These are phyloP conservation scores for Macadamia integrifolia DNA, from an alignment of 164 flowering plant species.

Conservation along the genomic window DNA sequence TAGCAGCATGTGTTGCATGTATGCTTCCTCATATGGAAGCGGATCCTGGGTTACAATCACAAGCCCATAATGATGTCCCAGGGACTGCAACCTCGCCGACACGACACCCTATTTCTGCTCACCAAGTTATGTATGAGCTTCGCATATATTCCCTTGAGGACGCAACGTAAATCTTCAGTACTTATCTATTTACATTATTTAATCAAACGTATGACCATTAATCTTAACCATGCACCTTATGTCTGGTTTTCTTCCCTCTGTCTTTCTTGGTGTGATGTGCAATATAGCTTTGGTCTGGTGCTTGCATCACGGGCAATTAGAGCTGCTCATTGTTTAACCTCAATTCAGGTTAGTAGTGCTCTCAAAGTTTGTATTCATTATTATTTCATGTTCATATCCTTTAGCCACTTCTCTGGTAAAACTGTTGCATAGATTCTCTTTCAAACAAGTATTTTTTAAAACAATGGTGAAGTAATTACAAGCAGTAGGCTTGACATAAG, in stretches of 20 bases:
- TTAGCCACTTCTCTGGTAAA: background rate
- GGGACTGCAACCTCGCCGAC: conserved; percentile 89
- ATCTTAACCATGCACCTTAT: conserved; percentile 1
- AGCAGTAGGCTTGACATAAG: too few relatives aligned
- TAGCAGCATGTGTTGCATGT: conserved; percentile 99
- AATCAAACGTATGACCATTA: background rate
- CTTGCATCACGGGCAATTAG: conserved; percentile 92
- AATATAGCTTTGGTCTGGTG: conserved; percentile 72
- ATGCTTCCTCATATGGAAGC: conserved; percentile 69
- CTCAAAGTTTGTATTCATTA: conserved; percentile 1
- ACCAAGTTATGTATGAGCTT: conserved; percentile 90
- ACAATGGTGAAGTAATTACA: too few relatives aligned
- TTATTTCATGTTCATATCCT: background rate
- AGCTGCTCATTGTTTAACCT: conserved; percentile 98
- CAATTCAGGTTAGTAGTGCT: conserved; percentile 80
- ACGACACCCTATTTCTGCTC: conserved; percentile 90
- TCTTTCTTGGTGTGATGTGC: background rate
- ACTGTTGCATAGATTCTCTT: background rate
- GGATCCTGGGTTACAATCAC: conserved; percentile 65
- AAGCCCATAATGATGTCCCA: conserved; percentile 41
- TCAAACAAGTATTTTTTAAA: too few relatives aligned
- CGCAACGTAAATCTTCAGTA: conserved; percentile 59
- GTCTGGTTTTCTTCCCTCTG: conserved; percentile 2
- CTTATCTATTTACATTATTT: background rate
- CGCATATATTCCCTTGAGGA: conserved; percentile 95